These are phyloP conservation scores for Apostasia ramifera DNA, from an alignment of 106 monocot genomes.

Conservation along the genomic window DNA sequence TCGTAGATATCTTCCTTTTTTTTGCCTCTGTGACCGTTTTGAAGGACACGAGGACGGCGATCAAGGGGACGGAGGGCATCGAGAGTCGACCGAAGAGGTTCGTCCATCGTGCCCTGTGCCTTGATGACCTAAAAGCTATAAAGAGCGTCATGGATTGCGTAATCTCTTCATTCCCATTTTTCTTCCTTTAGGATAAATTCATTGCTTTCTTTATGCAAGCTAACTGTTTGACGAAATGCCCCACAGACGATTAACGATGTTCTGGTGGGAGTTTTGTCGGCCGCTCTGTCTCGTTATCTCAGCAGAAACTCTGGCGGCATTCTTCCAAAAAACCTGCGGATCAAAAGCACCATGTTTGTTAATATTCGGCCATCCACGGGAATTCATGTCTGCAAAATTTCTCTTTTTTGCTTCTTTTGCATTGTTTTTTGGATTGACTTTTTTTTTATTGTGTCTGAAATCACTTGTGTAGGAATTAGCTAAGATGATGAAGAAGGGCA, in stretches of 20 bases:
- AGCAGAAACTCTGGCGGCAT: constrained; percentile 23
- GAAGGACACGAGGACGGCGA: constrained; percentile 41
- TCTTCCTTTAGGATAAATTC: too few relatives aligned
- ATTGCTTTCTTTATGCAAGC: neutral
- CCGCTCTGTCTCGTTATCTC: constrained; percentile 58
- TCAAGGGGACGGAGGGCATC: constrained; percentile 39
- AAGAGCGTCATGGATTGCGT: constrained; percentile 44
- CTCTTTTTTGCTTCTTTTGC: neutral
- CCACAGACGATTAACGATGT: constrained; percentile 86
- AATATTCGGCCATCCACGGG: constrained; percentile 47
- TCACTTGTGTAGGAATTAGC: constrained; percentile 32
- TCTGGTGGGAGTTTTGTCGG: constrained; percentile 49
- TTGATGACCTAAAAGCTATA: constrained; percentile 59
- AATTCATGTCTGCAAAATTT: constrained; percentile 37
- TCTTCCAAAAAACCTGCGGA: constrained; percentile 6
- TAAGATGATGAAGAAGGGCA: constrained; percentile 44
- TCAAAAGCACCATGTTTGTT: constrained; percentile 15
- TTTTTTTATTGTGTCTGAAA: neutral
- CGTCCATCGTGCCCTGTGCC: constrained; percentile 32
- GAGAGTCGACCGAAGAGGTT: constrained; percentile 39
- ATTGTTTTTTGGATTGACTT: neutral
- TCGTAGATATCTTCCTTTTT: constrained; percentile 32
- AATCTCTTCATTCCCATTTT: constrained; percentile 8
- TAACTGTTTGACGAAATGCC: constrained; percentile 1
- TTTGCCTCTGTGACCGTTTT: constrained; percentile 19